Percentiles rank a stretch among this genome's conserved stretches.
Conservation (phyloP, 495 filamentous ascomycete species). For the Pseudotulostoma volvatum region DNA sequence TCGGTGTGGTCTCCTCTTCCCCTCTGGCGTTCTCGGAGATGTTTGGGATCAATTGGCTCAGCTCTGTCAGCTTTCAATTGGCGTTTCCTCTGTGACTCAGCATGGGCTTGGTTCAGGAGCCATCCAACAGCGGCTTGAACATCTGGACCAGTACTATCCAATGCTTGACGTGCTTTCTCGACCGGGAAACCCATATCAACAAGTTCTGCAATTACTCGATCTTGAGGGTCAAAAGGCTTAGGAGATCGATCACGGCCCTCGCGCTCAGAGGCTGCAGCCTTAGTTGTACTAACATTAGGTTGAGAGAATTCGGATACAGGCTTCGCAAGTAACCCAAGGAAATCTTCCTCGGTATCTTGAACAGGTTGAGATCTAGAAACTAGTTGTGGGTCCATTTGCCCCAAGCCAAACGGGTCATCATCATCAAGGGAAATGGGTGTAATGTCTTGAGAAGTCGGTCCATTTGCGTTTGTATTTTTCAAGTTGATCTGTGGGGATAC, state of each 20-base stretch:
- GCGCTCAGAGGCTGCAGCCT: conserved; percentile 10
- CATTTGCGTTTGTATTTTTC: conserved; percentile 12
- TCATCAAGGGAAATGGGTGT: conserved; percentile 20
- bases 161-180: conserved; percentile 59
- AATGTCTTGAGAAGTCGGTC: conserved; percentile 9
- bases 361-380: conserved; percentile 20
- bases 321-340: conserved; percentile 71
- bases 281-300: conserved; percentile 19
- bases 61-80: conserved; percentile 7
- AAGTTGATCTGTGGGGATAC: conserved; percentile 15
- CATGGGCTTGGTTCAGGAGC: conserved; percentile 80
- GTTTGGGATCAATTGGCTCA: neutral
- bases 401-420: conserved; percentile 85
- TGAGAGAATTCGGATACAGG: conserved; percentile 65
- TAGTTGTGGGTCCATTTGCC: conserved; percentile 43
- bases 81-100: conserved; percentile 47
- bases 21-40: conserved; percentile 14
- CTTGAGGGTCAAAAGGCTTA: conserved; percentile 42
- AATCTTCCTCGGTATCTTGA: conserved; percentile 53
- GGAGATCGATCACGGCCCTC: conserved; percentile 11
- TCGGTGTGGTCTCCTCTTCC: conserved; percentile 23
- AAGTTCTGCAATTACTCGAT: conserved; percentile 72
- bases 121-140: conserved; percentile 79
- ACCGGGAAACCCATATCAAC: conserved; percentile 90
- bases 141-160: conserved; percentile 66